Base-by-base conservation (phyloP, 1,284 basidiomycete species). In the Cryptococcus sp. region DNA sequence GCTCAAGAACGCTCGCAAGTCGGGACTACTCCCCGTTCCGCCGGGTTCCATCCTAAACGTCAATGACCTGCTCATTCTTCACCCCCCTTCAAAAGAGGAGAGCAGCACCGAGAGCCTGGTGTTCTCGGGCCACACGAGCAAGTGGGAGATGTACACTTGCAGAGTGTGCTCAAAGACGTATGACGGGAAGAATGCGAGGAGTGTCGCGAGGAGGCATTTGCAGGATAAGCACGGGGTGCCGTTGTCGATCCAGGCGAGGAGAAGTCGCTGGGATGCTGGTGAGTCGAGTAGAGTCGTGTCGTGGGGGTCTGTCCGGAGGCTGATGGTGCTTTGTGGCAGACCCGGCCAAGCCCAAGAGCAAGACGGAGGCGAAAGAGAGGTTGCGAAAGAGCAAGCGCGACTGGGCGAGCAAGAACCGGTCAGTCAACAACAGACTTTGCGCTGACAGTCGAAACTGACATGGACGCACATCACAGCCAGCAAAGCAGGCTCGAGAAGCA, bases 211-310 rank as follows among this genome's bases (percentile, higher is more conserved):
- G 40, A 65, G 82, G 46, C 82, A 83, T 65, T 66, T 82, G 50
- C 79, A 81, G 66, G 81, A 82, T 67, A 82, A 82, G 65, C 82
- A 83, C 67, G 78, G 77, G 35, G 80, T 83, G 35, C 80, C 80
- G 2, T 64, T 83, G 48, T 72, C 71, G 37, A 66, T 76, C 3
- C 82, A 83, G 67, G 77, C 79, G 37, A 73, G 81, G 24, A 70
- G 81, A 43, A 82, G 80, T 15, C 73, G 82, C 38, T 83, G 82
- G 82, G 82, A 83, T 66, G 76, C 77, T 57, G 75, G 79, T 79
- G 52, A 69, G 77, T 35, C 33, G 13, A 2, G 37, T 36, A 1
- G 18, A 9, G 18, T 2, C 6, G 18, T 36, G 21, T n/a, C n/a
- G 11, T 8, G 9, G 39, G 12, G 6, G 3, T 11, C 49, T 4